These are phyloP conservation scores for Pseudohalonectria lignicola DNA, from an alignment of 2,329 filamentous ascomycete genomes.

Conservation along the genomic window DNA sequence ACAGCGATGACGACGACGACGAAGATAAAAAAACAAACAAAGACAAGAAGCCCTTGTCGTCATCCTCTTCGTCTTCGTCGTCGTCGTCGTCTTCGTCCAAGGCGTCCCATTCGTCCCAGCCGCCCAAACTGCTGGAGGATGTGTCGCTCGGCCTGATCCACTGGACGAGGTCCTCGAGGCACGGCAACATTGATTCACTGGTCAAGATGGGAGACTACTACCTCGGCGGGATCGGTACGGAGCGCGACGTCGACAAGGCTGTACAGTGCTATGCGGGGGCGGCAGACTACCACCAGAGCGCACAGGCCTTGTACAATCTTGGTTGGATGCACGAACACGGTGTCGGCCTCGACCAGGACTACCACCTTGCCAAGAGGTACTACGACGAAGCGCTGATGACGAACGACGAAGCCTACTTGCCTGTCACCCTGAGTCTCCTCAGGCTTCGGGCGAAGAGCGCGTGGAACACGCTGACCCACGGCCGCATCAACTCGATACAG, in stretches of 20 bases:
- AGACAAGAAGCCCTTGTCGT: neutral
- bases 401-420: constrained; percentile 87
- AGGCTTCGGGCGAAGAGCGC: constrained; percentile 78
- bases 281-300: constrained; percentile 82
- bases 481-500: constrained; percentile 84
- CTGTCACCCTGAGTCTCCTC: constrained; percentile 77
- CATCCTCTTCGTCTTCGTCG: too few relatives aligned
- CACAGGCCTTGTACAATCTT: constrained; percentile 92
- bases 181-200: constrained; percentile 84
- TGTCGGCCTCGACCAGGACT: constrained; percentile 84
- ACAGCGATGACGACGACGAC: too few relatives aligned
- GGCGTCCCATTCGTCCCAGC: neutral
- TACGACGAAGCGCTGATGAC: constrained; percentile 89
- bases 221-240: constrained; percentile 66
- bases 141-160: constrained; percentile 67
- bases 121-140: constrained; percentile 32
- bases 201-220: constrained; percentile 99
- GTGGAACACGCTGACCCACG: constrained; percentile 89
- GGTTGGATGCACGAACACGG: constrained; percentile 99
- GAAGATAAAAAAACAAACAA: too few relatives aligned
- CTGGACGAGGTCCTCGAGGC: constrained; percentile 90
- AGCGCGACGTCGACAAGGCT: constrained; percentile 68
- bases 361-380: constrained; percentile 91
- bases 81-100: too few relatives aligned
- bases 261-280: constrained; percentile 88